phyloP scores from a whole-genome alignment of 1,139 yeast genomes.

The Spathaspora sp. region DNA sequence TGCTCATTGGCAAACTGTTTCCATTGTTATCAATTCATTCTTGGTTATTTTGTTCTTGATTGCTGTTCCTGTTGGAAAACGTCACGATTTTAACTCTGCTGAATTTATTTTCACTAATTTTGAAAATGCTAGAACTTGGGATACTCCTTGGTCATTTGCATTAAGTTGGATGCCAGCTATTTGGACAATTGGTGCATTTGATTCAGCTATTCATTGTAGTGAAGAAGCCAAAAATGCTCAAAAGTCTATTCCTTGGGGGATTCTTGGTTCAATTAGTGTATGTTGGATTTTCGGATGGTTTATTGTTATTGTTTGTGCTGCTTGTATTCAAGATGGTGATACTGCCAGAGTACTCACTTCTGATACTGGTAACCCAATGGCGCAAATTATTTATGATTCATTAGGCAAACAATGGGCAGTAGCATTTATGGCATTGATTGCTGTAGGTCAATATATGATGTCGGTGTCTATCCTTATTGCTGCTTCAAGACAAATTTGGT shows the following conservation, averaged over 20 bases:
- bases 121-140: slow-evolving; percentile 58
- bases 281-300: slow-evolving; percentile 65
- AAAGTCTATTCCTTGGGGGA: slow-evolving; percentile 67
- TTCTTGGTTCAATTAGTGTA: slow-evolving; percentile 43
- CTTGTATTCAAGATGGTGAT: slow-evolving; percentile 55
- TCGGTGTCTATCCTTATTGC: slow-evolving; percentile 43
- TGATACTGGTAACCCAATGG: slow-evolving; percentile 55
- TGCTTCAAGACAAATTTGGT: slow-evolving; percentile 41
- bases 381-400: slow-evolving; percentile 64
- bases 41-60: slow-evolving; percentile 59
- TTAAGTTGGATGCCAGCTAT: slow-evolving; percentile 65
- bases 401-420: slow-evolving; percentile 72
- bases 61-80: slow-evolving; percentile 62
- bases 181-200: slow-evolving; percentile 70
- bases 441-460: slow-evolving; percentile 65
- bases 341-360: slow-evolving; percentile 41
- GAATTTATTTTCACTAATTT: slow-evolving; percentile 53
- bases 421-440: slow-evolving; percentile 60
- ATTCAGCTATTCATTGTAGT: slow-evolving; percentile 69
- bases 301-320: slow-evolving; percentile 53
- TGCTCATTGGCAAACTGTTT: slow-evolving; percentile 59
- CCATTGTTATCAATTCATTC: slow-evolving; percentile 55
- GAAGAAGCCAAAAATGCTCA: slow-evolving; percentile 72
- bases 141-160: slow-evolving; percentile 65
- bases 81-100: slow-evolving; percentile 37